Evolutionary conservation across 2,329 filamentous ascomycete species (phyloP).

Genomic region (Botrytis byssoidea): DNA sequence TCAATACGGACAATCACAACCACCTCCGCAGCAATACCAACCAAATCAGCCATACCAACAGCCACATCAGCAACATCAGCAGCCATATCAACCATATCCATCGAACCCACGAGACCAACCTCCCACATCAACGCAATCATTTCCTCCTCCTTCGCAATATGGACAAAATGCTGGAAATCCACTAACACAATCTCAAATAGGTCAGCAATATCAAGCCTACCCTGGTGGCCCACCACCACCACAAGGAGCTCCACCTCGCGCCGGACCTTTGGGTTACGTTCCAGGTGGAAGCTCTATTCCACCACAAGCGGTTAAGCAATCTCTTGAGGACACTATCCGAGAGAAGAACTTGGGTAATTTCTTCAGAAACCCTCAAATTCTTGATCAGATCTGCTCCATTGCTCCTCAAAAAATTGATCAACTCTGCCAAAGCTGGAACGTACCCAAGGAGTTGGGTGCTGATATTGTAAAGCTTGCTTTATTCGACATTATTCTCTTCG

Average conservation of each 20-base stretch:
- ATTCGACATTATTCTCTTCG: constrained; percentile 38
- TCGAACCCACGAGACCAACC: background rate
- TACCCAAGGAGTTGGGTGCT: constrained; percentile 37
- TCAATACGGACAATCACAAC: constrained; percentile 6
- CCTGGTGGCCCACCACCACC: constrained; percentile 2
- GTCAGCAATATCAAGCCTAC: constrained; percentile 22
- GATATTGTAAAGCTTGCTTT: constrained; percentile 40
- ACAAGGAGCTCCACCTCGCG: constrained; percentile 22
- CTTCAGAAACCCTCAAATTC: constrained; percentile 19
- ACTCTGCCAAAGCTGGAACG: constrained; percentile 34
- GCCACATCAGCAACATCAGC: background rate
- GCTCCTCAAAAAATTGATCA: constrained; percentile 30
- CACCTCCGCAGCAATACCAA: constrained; percentile 4
- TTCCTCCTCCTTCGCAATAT: constrained; percentile 8
- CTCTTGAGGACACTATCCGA: constrained; percentile 26
- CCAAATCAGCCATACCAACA: background rate
- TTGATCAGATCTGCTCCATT: constrained; percentile 21
- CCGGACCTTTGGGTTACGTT: constrained; percentile 19
- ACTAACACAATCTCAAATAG: constrained; percentile 20
- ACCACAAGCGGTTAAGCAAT: constrained; percentile 19
- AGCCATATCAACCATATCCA: background rate
- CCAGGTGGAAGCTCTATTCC: constrained; percentile 10
- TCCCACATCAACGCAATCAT: background rate
- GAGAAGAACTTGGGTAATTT: constrained; percentile 24
- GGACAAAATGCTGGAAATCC: constrained; percentile 1